Base-by-base conservation (phyloP, 805 yeast genomes). In the Sugiyamaella boreocaroliniensis region DNA sequence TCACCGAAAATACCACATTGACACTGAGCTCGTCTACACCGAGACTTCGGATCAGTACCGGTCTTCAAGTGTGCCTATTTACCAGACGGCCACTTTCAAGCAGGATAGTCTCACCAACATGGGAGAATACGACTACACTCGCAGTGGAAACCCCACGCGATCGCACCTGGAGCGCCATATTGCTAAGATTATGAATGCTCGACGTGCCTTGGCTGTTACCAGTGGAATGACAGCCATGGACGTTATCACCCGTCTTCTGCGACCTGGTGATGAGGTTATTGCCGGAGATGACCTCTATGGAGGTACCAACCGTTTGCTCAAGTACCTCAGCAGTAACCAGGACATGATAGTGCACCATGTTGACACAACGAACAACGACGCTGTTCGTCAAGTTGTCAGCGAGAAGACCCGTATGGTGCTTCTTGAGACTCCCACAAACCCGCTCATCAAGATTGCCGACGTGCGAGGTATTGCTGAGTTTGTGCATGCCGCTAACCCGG, bases 201-300 rank as follows among this genome's bases (percentile, higher is more conserved):
- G 77, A 29, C 77, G 83, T 48, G 82, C 88, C 0, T 84, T 78
- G 62, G 96, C 95, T 4, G 95, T 89, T 10, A 81, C 89, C 47
- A 81, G 89, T 47, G 98, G 98, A 22, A 90, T 90, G 98, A 85
- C 95, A 2, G 89, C 95, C 52, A 73, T 88, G 57, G 97, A 92
- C 65, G 90, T 89, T 29, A 84, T 90, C 53, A 77, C 86, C 42
- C 77, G 95, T 45, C 71, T 86, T 48, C 74, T 89, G 56, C 62
- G 62, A 41, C 92, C 96, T 1, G 89, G 90, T n/a, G 95, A 86
- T 65, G 89, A 87, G 67, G 90, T 90, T 34, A 80, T 90, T 59
- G 96, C 97, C 4, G 98, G 98, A 50, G 93, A 87, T 66, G 98
- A 90, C 66, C 77, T 90, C 57, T 90, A 90, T 65, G 98, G 98